Percentiles rank a stretch among this genome's conserved stretches.
Evolutionary conservation across 345 rosid species (phyloP).

Genomic region (Populus deltoides): DNA sequence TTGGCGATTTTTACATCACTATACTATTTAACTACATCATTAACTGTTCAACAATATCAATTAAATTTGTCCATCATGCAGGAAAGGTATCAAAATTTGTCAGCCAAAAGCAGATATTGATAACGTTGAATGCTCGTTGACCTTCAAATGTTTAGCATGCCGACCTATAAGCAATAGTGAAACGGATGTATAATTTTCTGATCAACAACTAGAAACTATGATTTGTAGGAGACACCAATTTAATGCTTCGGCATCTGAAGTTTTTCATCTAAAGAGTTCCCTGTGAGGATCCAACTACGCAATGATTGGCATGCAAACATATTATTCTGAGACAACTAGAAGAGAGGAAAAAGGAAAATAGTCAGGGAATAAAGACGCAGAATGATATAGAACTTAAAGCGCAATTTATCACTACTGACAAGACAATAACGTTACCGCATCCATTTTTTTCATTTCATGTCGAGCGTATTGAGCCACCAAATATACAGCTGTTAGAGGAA

Average conservation of each 20-base stretch:
- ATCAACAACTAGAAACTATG: not conserved
- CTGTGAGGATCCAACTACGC: not conserved
- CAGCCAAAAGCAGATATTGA: not conserved
- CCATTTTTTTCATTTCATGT: conserved; percentile 75
- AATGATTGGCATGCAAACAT: not conserved
- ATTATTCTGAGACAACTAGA: not conserved
- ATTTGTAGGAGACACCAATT: not conserved
- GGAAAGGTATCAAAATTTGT: not conserved
- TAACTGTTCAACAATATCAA: not conserved
- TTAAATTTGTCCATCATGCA: not conserved
- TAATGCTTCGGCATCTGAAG: not conserved
- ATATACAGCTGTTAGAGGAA: conserved; percentile 59
- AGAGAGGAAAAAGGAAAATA: not conserved
- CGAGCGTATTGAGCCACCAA: conserved; percentile 89
- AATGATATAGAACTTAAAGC: not conserved
- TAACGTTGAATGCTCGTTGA: not conserved
- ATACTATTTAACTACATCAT: not conserved
- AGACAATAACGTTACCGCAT: conserved; percentile 41
- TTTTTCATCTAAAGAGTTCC: not conserved
- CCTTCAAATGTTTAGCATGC: not conserved
- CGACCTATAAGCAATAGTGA: not conserved
- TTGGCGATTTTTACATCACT: not conserved
- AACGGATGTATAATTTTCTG: not conserved
- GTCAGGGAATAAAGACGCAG: not conserved
- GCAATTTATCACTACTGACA: not conserved